Conservation (phyloP, 2,329 filamentous ascomycete species). For the Helotiales sp. region DNA sequence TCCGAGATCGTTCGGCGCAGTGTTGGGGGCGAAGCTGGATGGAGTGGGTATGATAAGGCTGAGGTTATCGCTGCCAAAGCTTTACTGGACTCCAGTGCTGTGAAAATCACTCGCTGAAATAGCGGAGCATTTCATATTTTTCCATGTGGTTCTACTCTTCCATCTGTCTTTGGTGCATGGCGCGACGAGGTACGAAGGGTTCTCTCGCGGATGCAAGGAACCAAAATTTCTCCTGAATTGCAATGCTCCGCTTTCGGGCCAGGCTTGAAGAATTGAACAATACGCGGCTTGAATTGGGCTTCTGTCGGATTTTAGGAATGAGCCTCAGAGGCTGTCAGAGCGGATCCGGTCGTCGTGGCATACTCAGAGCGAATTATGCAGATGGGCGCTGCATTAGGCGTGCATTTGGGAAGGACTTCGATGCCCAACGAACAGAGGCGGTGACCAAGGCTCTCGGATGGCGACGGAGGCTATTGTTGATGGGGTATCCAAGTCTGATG, state of each 20-base stretch:
- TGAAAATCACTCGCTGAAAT: slow-evolving; percentile 32
- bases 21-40: slow-evolving; percentile 60
- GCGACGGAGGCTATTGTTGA: slow-evolving; percentile 4
- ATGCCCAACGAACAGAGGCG: slow-evolving; percentile 13
- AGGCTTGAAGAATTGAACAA: slow-evolving; percentile 2
- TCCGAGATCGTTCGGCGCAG: slow-evolving; percentile 72
- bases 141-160: neutral
- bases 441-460: slow-evolving; percentile 2
- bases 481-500: neutral
- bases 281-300: neutral
- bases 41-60: slow-evolving; percentile 70
- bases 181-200: neutral
- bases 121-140: neutral
- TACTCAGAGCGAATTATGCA: slow-evolving; percentile 18
- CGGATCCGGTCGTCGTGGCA: slow-evolving; percentile 23
- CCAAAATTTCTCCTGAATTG: slow-evolving; percentile 2
- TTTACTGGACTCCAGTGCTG: slow-evolving; percentile 34
- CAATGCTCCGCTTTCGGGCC: slow-evolving; percentile 6
- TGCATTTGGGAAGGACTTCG: slow-evolving; percentile 17
- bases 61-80: slow-evolving; percentile 73
- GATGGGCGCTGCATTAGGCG: neutral
- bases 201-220: slow-evolving; percentile 15
- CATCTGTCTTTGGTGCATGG: neutral
- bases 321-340: slow-evolving; percentile 14
- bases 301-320: slow-evolving; percentile 5